These are phyloP conservation scores for Lithospermum erythrorhizon DNA, from an alignment of 257 asterid species.

Conservation along the genomic window DNA sequence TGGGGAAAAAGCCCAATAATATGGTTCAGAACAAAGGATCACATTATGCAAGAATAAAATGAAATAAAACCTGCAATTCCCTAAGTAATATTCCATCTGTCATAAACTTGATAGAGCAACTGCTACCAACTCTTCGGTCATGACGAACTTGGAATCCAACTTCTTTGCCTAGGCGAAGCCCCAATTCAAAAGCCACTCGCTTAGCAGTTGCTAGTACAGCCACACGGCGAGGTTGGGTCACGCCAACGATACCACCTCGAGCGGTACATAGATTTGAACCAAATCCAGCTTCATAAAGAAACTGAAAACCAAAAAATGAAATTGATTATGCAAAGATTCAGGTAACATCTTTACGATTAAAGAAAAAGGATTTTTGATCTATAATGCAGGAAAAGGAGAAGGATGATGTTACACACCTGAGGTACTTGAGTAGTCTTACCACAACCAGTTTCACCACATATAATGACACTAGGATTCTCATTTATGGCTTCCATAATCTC, in stretches of 20 bases:
- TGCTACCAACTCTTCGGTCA: constrained; percentile 74
- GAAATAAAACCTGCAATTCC: constrained; percentile 73
- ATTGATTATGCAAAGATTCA: constrained; percentile 7
- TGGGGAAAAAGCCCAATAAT: background rate
- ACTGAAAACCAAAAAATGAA: constrained; percentile 41
- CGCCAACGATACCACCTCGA: constrained; percentile 78
- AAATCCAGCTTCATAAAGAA: constrained; percentile 86
- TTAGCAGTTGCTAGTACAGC: constrained; percentile 96
- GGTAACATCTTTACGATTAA: background rate
- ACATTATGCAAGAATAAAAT: background rate
- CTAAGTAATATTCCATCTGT: constrained; percentile 97
- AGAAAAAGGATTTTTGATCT: background rate
- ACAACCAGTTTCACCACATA: constrained; percentile 98
- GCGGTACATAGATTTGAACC: constrained; percentile 37
- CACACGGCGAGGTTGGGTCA: constrained; percentile 96
- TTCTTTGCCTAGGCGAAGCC: constrained; percentile 75
- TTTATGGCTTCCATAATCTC: constrained; percentile 93
- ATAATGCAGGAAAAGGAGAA: constrained; percentile 1
- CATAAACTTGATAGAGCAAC: constrained; percentile 90
- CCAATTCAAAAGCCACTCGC: constrained; percentile 93
- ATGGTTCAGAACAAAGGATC: background rate
- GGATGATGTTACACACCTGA: constrained; percentile 45
- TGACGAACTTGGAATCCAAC: constrained; percentile 97
- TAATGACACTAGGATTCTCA: constrained; percentile 52
- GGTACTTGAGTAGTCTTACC: constrained; percentile 99